Base-by-base conservation (phyloP, 1,284 basidiomycete genomes). In the Trametes polyzona region DNA sequence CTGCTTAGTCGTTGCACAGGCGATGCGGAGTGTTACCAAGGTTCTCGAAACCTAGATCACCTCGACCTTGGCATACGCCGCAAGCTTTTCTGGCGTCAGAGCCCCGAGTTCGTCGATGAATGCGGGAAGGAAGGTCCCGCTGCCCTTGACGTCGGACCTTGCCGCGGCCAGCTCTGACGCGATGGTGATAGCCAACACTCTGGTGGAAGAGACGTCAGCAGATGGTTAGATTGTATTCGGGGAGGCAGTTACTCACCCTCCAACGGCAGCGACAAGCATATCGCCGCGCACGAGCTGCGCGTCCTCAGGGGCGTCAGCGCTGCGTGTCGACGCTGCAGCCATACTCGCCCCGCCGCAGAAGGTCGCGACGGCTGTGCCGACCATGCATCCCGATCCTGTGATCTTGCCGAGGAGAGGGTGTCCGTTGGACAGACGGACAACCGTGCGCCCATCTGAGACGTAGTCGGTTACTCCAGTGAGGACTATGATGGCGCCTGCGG, bases 351-450 rank as follows among this genome's bases (percentile, higher is more conserved):
- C 87, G 2, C 88, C 92, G 65, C 92, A 90, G 72, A 89, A 95
- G 5, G 88, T 83, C 2, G 89, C 87, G 47, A 93, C 81, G 26
- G 79, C 79, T 42, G 89, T 90, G 27, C 94, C 95, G 3, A 91
- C 83, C 70, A 96, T 87, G 69, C 96, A 98, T 1, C 96, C 95
- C 21, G 89, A 91, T 0, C 95, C 96, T 0, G 96, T 97, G 61
- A 97, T 94, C 32, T 83, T 77, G 0, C 87, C 88, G 6, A 97
- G 83, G 12, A 92, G 75, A 11, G 80, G 74, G 65, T 93, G 82
- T 0, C 96, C 96, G 67, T 98, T 98, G 0, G 78, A 76, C 5
- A 93, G 75, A 23, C 81, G 79, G 26, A 94, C 78, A 2, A 92
- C 87, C 4, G 74, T 78, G 4, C 75, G 67, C 1, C 96, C 96